A percentile compares a stretch with the other conserved stretches of the same genome.
Conservation (phyloP, 495 filamentous ascomycete genomes). For the Elaphomyces granulatus region DNA sequence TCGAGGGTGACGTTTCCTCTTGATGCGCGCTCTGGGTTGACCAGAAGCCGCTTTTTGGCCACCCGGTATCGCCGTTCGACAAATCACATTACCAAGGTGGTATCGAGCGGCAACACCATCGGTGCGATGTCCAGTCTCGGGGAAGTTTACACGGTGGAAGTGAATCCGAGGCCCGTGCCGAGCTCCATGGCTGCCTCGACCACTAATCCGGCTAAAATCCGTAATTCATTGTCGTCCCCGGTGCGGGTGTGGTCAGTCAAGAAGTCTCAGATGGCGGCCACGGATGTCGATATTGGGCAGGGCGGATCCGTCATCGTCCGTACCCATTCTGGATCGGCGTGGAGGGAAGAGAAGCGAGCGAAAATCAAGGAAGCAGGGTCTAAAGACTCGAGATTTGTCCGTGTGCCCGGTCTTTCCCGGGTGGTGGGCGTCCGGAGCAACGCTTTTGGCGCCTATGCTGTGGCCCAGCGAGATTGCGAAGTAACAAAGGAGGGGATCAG, state of each 20-base stretch:
- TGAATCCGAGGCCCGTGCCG: constrained; percentile 49
- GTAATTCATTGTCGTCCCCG: constrained; percentile 57
- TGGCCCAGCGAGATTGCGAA: constrained; percentile 71
- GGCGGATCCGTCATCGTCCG: constrained; percentile 92
- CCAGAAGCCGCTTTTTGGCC: constrained; percentile 49
- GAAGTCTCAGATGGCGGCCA: constrained; percentile 70
- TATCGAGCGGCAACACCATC: constrained; percentile 75
- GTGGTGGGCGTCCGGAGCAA: constrained; percentile 75
- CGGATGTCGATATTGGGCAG: constrained; percentile 76
- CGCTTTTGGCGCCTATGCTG: constrained; percentile 75
- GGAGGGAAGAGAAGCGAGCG: constrained; percentile 65
- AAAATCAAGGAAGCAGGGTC: constrained; percentile 61
- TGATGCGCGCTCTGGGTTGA: constrained; percentile 52
- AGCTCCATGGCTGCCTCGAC: constrained; percentile 52
- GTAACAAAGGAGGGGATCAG: constrained; percentile 61
- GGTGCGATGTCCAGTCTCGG: constrained; percentile 72
- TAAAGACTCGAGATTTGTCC: constrained; percentile 82
- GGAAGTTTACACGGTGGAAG: constrained; percentile 67
- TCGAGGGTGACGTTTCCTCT: constrained; percentile 69
- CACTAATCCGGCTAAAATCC: constrained; percentile 78
- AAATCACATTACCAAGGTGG: constrained; percentile 59
- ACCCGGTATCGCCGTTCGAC: constrained; percentile 49
- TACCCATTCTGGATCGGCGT: constrained; percentile 82
- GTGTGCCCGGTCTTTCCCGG: constrained; percentile 73
- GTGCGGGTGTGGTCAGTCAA: constrained; percentile 69